Evolutionary conservation across 2,329 filamentous ascomycete genomes (phyloP).

Genomic region (Cladobotryum protrusum): DNA sequence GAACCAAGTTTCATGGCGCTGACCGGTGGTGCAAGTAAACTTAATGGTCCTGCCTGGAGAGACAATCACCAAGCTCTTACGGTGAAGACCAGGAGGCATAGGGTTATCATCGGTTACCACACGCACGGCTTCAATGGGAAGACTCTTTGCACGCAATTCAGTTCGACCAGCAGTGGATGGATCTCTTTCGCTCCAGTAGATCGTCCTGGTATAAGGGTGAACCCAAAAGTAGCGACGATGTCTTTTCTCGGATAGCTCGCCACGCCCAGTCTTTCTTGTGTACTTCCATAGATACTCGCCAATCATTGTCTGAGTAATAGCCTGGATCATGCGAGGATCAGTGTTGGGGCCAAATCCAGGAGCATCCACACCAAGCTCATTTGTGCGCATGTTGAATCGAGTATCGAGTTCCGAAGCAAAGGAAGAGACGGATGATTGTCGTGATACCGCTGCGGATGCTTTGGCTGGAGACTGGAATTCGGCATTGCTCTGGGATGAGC

Average conservation of each 20-base stretch:
- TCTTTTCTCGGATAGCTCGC: slow-evolving; percentile 79
- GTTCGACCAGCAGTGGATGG: slow-evolving; percentile 71
- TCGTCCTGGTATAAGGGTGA: slow-evolving; percentile 89
- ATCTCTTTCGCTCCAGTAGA: slow-evolving; percentile 95
- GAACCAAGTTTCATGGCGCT: slow-evolving; percentile 97
- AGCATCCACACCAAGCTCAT: slow-evolving; percentile 47
- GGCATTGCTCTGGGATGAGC: slow-evolving; percentile 40
- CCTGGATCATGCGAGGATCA: slow-evolving; percentile 97
- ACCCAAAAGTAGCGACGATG: slow-evolving; percentile 99
- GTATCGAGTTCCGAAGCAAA: slow-evolving; percentile 92
- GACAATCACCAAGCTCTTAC: slow-evolving; percentile 85
- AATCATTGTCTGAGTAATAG: slow-evolving; percentile 99
- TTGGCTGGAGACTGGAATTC: slow-evolving; percentile 45
- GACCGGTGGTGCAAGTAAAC: slow-evolving; percentile 88
- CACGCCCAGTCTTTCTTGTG: slow-evolving; percentile 86
- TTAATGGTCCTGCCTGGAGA: slow-evolving; percentile 85
- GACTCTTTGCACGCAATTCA: slow-evolving; percentile 78
- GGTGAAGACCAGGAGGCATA: slow-evolving; percentile 87
- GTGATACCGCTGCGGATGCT: slow-evolving; percentile 22
- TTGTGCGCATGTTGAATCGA: slow-evolving; percentile 69
- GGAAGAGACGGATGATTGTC: slow-evolving; percentile 82
- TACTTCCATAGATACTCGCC: slow-evolving; percentile 99
- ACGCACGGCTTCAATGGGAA: slow-evolving; percentile 85
- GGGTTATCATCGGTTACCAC: slow-evolving; percentile 93
- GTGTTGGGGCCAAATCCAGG: slow-evolving; percentile 64